phyloP scores from a whole-genome alignment of 2,329 filamentous ascomycete species.

The Sporothrix dimorphospora region DNA sequence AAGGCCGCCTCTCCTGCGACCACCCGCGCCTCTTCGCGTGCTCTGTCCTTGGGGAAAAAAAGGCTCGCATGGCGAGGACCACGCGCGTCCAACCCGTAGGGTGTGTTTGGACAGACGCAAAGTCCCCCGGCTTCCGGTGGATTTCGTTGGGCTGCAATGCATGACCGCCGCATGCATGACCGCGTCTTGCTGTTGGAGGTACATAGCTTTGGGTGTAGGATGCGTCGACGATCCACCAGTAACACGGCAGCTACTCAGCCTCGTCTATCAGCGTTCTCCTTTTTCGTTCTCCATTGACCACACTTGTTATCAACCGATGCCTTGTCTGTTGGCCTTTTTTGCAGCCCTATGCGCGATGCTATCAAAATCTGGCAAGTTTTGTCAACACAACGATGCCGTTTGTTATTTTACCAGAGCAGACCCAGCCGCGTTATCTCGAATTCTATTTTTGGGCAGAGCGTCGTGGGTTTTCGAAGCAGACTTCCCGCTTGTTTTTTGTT shows the following conservation, averaged over 20 bases:
- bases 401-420: not conserved
- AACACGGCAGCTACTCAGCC: not conserved
- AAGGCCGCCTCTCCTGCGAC: not conserved
- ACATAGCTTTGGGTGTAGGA: not conserved
- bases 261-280: not conserved
- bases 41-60: not conserved
- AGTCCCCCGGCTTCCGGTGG: not conserved
- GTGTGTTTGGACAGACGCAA: not conserved
- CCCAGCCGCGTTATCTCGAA: not conserved
- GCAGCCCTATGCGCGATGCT: not conserved
- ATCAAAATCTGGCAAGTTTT: not conserved
- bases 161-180: not conserved
- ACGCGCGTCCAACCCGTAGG: not conserved
- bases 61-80: not conserved
- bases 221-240: not conserved
- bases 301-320: not conserved
- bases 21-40: not conserved
- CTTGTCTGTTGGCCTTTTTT: slow-evolving; percentile 27
- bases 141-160: slow-evolving; percentile 25
- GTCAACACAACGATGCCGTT: not conserved
- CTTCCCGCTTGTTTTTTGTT: not conserved
- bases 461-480: not conserved
- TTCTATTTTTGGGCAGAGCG: not conserved
- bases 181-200: not conserved
- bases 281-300: not conserved